Evolutionary conservation across 108 stramenopile genomes (phyloP).

Genomic region (Cyclotella choctawhatcheeana): DNA sequence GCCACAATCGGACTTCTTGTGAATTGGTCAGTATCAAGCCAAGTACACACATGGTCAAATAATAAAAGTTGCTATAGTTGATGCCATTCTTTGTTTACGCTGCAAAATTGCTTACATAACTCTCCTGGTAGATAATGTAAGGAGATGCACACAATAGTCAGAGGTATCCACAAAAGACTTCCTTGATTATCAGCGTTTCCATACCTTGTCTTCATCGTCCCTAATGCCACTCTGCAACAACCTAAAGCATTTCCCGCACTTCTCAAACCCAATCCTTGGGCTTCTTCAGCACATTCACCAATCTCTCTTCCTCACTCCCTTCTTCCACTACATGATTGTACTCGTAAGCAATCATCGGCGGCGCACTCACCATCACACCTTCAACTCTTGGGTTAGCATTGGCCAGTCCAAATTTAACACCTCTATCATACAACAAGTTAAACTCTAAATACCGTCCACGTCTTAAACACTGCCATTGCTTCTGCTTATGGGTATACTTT

Average conservation of each 20-base stretch:
- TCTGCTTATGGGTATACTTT: slow-evolving; percentile 71
- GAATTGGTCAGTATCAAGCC: not conserved
- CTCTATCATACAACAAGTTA: slow-evolving; percentile 91
- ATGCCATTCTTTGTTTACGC: no score
- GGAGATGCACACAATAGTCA: no score
- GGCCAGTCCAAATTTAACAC: slow-evolving; percentile 88
- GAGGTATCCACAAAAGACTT: no score
- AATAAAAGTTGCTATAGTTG: not conserved
- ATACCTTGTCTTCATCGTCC: no score
- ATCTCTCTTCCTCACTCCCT: slow-evolving; percentile 77
- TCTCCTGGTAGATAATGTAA: no score
- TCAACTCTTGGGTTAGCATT: slow-evolving; percentile 87
- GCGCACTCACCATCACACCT: slow-evolving; percentile 91
- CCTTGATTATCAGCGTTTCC: no score
- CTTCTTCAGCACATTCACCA: slow-evolving; percentile 71
- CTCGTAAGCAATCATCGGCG: slow-evolving; percentile 85
- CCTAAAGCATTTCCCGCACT: no score
- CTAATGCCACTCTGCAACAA: no score
- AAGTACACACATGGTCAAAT: not conserved
- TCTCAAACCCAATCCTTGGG: slow-evolving; percentile 81
- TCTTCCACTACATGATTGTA: slow-evolving; percentile 78
- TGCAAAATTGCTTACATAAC: no score
- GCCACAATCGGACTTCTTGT: slow-evolving; percentile 6
- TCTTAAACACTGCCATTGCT: slow-evolving; percentile 84
- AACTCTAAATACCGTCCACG: slow-evolving; percentile 78